Evolutionary conservation across 805 yeast species (phyloP).

Genomic region (Candida namnaoensis): DNA sequence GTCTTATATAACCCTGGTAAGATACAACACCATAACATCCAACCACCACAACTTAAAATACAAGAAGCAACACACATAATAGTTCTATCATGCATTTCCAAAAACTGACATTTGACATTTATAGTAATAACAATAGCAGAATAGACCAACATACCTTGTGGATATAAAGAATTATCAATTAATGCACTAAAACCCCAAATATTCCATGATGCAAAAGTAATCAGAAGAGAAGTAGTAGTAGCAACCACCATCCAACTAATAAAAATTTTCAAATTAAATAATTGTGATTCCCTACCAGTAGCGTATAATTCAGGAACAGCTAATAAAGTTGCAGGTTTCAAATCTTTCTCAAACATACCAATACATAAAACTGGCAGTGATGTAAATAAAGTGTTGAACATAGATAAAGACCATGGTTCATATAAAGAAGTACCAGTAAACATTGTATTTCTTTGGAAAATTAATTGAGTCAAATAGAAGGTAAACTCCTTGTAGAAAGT

Average conservation of each 20-base stretch:
- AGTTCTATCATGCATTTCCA: conserved; percentile 74
- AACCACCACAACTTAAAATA: conserved; percentile 71
- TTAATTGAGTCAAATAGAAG: conserved; percentile 82
- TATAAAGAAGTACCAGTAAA: conserved; percentile 91
- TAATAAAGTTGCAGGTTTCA: conserved; percentile 77
- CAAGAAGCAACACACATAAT: conserved; percentile 60
- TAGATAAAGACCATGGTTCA: conserved; percentile 93
- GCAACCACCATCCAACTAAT: conserved; percentile 75
- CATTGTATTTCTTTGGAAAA: conserved; percentile 78
- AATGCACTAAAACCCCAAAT: conserved; percentile 67
- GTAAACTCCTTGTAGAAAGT: conserved; percentile 92
- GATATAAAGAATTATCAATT: conserved; percentile 70
- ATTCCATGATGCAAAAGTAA: conserved; percentile 58
- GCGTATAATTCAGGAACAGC: conserved; percentile 89
- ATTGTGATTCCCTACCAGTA: conserved; percentile 65
- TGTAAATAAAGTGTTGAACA: conserved; percentile 95
- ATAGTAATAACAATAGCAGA: conserved; percentile 67
- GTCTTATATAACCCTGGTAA: conserved; percentile 58
- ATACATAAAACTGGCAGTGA: conserved; percentile 84
- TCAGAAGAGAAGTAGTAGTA: conserved; percentile 58
- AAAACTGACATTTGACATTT: conserved; percentile 67
- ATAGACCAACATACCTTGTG: conserved; percentile 70
- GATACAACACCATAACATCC: conserved; percentile 75
- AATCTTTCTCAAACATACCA: conserved; percentile 93
- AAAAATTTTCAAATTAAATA: conserved; percentile 65